Conservation (phyloP, 2,329 filamentous ascomycete species). For the Trichoderma sp. region DNA sequence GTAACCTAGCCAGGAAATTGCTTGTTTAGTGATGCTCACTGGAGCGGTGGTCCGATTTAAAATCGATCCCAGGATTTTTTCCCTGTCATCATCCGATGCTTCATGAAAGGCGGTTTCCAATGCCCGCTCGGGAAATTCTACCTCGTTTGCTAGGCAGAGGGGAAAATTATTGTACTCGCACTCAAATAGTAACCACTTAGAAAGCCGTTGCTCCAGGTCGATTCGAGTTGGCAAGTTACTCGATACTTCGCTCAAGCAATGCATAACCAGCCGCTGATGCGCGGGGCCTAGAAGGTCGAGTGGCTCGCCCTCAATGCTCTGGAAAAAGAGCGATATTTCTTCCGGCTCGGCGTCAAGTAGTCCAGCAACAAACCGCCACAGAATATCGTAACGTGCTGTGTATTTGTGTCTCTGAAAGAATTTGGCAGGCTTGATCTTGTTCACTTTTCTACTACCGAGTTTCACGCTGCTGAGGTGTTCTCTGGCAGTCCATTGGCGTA, state of each 20-base stretch:
- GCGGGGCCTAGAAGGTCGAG: background rate
- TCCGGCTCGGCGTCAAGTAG: background rate
- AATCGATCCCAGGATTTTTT: background rate
- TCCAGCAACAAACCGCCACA: conserved; percentile 22
- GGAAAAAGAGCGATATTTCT: background rate
- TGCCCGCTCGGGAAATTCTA: background rate
- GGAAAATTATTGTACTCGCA: too few species aligned
- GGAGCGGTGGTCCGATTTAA: background rate
- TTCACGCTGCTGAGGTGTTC: background rate
- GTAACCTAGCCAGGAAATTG: background rate
- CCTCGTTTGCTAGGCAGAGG: background rate
- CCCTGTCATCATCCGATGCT: background rate
- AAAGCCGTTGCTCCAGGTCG: background rate
- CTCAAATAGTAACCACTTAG: background rate
- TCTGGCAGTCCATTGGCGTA: background rate
- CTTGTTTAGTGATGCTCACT: too few species aligned
- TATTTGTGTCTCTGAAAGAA: conserved; percentile 15
- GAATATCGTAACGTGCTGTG: conserved; percentile 2
- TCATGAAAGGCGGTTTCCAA: background rate
- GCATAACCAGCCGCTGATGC: conserved; percentile 7
- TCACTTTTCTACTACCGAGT: background rate
- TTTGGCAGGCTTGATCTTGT: background rate
- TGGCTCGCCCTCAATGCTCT: background rate
- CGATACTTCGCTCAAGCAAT: conserved; percentile 3
- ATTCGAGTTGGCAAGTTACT: background rate